Evolutionary conservation across 345 rosid genomes (phyloP).

Genomic region (Durio zibethinus): DNA sequence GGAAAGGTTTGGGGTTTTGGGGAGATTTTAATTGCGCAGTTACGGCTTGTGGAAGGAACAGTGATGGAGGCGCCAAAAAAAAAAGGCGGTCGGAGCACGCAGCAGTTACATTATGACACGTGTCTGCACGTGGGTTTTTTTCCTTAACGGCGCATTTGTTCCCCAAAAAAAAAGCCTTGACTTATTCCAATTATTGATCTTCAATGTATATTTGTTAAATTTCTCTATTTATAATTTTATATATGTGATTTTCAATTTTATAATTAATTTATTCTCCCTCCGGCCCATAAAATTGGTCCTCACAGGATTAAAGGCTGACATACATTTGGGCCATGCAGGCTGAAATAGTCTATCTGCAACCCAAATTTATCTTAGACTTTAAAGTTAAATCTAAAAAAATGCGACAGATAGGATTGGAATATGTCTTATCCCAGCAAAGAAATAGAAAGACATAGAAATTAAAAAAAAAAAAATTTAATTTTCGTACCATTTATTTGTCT

Average conservation of each 20-base stretch:
- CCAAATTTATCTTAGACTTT: neutral
- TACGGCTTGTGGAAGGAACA: neutral
- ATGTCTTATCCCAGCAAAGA: too few species aligned
- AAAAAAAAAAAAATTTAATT: too few species aligned
- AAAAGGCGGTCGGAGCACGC: neutral
- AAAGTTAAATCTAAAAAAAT: neutral
- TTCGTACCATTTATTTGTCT: neutral
- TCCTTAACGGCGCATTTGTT: neutral
- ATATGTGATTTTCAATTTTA: too few species aligned
- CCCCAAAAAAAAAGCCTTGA: too few species aligned
- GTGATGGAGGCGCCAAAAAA: slow-evolving; percentile 11
- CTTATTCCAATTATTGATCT: too few species aligned
- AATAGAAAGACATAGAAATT: too few species aligned
- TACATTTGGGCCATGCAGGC: neutral
- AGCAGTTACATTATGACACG: neutral
- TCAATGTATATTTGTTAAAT: too few species aligned
- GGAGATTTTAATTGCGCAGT: neutral
- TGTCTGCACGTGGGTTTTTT: neutral
- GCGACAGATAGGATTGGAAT: too few species aligned
- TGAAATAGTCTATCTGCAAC: neutral
- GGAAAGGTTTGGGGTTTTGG: neutral
- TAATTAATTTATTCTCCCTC: neutral
- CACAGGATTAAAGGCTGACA: neutral
- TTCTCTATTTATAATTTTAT: too few species aligned
- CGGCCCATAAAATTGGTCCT: neutral